Conservation (phyloP, 2,329 filamentous ascomycete genomes). For the Orbilia ellipsospora region DNA sequence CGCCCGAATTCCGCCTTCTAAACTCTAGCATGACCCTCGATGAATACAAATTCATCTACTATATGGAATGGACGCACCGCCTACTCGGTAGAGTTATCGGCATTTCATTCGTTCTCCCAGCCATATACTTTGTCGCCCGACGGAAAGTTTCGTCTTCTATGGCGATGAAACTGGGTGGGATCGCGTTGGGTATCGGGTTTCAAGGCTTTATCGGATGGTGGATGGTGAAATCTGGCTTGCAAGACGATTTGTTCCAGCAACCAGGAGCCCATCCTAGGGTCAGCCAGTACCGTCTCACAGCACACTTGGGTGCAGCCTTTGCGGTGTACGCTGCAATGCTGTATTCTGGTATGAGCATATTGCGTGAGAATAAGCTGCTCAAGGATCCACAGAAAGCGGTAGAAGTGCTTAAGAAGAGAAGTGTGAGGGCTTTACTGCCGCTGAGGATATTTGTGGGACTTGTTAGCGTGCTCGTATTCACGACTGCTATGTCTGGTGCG, state of each 20-base stretch:
- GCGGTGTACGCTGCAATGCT: constrained; percentile 95
- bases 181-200: constrained; percentile 82
- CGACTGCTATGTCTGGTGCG: constrained; percentile 83
- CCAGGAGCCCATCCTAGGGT: constrained; percentile 91
- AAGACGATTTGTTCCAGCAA: constrained; percentile 88
- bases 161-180: constrained; percentile 80
- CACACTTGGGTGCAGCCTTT: constrained; percentile 91
- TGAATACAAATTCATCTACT: constrained; percentile 99
- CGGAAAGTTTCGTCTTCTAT: constrained; percentile 81
- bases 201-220: constrained; percentile 86
- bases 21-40: constrained; percentile 92
- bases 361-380: constrained; percentile 80
- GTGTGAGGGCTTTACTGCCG: constrained; percentile 33
- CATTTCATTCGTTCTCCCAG: constrained; percentile 86
- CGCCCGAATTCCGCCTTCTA: constrained; percentile 89
- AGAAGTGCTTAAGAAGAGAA: constrained; percentile 67
- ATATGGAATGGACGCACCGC: constrained; percentile 98
- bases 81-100: constrained; percentile 94
- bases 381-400: constrained; percentile 73
- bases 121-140: constrained; percentile 85
- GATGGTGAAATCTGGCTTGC: constrained; percentile 98
- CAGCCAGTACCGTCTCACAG: constrained; percentile 89
- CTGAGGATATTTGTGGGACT: constrained; percentile 65
- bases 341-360: constrained; percentile 83
- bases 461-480: constrained; percentile 71